Conservation (phyloP, 495 filamentous ascomycete species). For the Elasticomyces elasticus region DNA sequence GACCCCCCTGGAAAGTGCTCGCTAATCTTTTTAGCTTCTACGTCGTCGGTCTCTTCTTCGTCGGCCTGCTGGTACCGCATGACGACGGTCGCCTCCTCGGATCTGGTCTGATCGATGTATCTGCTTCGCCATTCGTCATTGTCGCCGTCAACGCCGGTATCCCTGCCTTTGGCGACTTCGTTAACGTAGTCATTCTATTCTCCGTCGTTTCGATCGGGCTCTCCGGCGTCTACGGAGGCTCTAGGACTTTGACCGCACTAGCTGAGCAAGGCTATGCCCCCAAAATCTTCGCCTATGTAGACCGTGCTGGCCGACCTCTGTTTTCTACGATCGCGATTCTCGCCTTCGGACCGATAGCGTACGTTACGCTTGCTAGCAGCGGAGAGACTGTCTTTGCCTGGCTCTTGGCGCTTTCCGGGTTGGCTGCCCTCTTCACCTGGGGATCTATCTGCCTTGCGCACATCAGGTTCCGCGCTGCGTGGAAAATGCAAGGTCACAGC, state of each 20-base stretch:
- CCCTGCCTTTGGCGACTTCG: constrained; percentile 28
- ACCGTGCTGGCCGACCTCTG: constrained; percentile 30
- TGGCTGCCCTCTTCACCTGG: constrained; percentile 61
- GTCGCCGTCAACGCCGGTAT: constrained; percentile 32
- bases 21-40: constrained; percentile 21
- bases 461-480: constrained; percentile 63
- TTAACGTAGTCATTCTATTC: constrained; percentile 35
- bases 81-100: constrained; percentile 25
- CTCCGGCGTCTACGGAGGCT: constrained; percentile 32
- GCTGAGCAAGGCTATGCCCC: constrained; percentile 33
- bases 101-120: constrained; percentile 19
- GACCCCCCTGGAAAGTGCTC: neutral
- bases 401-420: constrained; percentile 59
- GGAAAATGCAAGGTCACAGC: constrained; percentile 51
- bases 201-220: constrained; percentile 34
- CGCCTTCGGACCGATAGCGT: constrained; percentile 33
- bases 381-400: constrained; percentile 42
- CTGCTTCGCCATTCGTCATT: constrained; percentile 33
- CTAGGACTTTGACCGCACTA: constrained; percentile 32
- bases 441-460: constrained; percentile 61
- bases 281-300: constrained; percentile 32
- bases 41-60: constrained; percentile 28
- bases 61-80: constrained; percentile 32
- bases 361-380: constrained; percentile 19
- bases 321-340: constrained; percentile 1